These are phyloP conservation scores for Salix udensis DNA, from an alignment of 345 rosid species.

Conservation along the genomic window DNA sequence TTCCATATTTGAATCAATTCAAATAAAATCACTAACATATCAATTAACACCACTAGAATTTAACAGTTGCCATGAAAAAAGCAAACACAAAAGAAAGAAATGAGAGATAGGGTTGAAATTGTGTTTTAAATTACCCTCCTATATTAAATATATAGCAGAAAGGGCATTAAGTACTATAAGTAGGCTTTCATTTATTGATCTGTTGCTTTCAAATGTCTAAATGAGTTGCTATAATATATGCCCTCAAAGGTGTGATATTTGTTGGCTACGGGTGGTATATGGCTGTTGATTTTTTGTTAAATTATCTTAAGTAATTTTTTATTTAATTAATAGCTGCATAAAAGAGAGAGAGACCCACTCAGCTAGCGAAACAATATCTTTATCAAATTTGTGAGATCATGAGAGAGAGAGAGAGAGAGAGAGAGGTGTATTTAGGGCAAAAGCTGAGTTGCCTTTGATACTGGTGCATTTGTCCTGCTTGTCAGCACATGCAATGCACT, in stretches of 20 bases:
- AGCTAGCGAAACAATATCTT: slow-evolving; percentile 27
- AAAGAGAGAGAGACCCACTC: slow-evolving; percentile 56
- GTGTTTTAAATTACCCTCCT: neutral
- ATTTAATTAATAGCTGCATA: neutral
- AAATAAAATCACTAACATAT: neutral
- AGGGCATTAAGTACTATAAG: neutral
- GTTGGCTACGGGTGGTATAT: neutral
- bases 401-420: neutral
- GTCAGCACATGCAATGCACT: slow-evolving; percentile 97
- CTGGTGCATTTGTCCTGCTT: slow-evolving; percentile 56
- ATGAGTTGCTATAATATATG: neutral
- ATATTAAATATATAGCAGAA: neutral
- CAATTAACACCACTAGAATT: neutral
- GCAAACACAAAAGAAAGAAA: neutral
- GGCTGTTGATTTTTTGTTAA: slow-evolving; percentile 5
- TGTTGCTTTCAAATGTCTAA: neutral
- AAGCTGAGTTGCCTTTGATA: slow-evolving; percentile 80
- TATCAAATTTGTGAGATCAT: slow-evolving; percentile 32
- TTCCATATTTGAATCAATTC: neutral
- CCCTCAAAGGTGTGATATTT: neutral
- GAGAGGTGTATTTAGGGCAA: slow-evolving; percentile 32
- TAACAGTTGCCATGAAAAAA: neutral
- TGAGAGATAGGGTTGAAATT: neutral
- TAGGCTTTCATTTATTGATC: neutral
- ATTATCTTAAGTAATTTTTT: neutral